Base-by-base conservation (phyloP, 129 eudicot species). In the Apium graveolens region DNA sequence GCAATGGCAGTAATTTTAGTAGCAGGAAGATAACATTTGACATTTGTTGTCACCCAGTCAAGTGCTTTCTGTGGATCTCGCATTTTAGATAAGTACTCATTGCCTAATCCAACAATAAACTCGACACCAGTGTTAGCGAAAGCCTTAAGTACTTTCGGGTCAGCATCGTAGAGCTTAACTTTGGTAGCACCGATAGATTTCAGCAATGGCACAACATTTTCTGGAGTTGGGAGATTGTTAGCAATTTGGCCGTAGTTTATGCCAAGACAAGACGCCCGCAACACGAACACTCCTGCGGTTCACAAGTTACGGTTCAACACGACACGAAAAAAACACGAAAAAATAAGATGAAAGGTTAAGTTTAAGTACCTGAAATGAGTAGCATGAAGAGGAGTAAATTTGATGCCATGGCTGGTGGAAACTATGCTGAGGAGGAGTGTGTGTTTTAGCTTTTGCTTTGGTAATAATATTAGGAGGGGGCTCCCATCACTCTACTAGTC, bases 151-250 rank as follows among this genome's bases (percentile, higher is more conserved):
- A 94, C 97, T 53, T 78, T 79, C 0, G 97, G 92, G 73, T 94
- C 96, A 27, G 98, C 96, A 43, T 94, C 98, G 80, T 94, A 94
- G 79, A 94, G 98, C 89, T 91, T 95, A 12, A 95, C 90, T 73
- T 84, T 82, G 32, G 84, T 84, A 2, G 92, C 98, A 11, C 98
- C 97, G 77, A 90, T 82, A 35, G 92, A 82, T 79, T 86, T 87
- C 29, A 95, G 92, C 14, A 95, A 66, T 0, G 97, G 96, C 9
- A 95, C 87, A 0, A 88, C 97, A n/a, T 88, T 80, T 0, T 87
- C 89, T 3, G 98, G 97, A 11, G 89, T 57, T 0, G 97, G 98
- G 1, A 94, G 92, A 75, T 94, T 94, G 96, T 90, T 84, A 11
- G 96, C 98, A 34, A 91, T 83, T 73, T 90, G 97, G 8, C 98